Evolutionary conservation across 345 rosid species (phyloP), one percentile per base, ranked within the genome.

Genomic region (Aurinia saxatilis): DNA sequence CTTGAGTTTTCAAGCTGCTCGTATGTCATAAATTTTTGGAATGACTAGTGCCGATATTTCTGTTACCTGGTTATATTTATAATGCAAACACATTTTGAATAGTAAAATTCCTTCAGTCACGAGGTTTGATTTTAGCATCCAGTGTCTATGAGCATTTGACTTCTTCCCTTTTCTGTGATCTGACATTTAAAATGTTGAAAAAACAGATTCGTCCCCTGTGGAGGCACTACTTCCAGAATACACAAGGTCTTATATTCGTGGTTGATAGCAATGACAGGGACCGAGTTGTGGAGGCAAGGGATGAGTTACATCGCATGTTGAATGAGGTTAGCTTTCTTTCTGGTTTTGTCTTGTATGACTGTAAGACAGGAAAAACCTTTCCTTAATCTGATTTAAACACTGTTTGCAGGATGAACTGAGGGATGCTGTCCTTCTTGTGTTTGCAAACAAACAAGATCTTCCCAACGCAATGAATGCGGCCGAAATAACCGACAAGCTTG

Each of bases 381-480:
- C 12, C 46, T 0, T 15, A 5, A 33, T 46, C 6, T 73, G 29
- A 45, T 47, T 33, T 36, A 17, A 46, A 40, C 19, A 30, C 0
- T 47, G 15, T 10, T 75, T 34, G 36, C 72, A 84, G 89, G 95
- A 90, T 79, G 95, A 87, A 73, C 67, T 90, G 71, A 82, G 92
- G 62, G 92, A 85, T 71, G 95, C 90, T 62, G 90, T 87, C 54
- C 78, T 90, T 72, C 92, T 90, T 45, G 97, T 90, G 46, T 87
- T 87, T 74, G 92, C 97, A 11, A 87, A 90, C 87, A 90, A 87
- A 62, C 90, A 87, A 75, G 97, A 90, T 80, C 95, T 90, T 79
- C 95, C 88, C 7, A 87, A 87, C 63, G 97, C 97, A 62, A 90
- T 90, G 97, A 87, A 90, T 74, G 95, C 97, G 55, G 95, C 95